Evolutionary conservation across 2,329 filamentous ascomycete species (phyloP), one percentile per base, ranked within the genome.

Genomic region (Phyllosticta paracitricarpa): DNA sequence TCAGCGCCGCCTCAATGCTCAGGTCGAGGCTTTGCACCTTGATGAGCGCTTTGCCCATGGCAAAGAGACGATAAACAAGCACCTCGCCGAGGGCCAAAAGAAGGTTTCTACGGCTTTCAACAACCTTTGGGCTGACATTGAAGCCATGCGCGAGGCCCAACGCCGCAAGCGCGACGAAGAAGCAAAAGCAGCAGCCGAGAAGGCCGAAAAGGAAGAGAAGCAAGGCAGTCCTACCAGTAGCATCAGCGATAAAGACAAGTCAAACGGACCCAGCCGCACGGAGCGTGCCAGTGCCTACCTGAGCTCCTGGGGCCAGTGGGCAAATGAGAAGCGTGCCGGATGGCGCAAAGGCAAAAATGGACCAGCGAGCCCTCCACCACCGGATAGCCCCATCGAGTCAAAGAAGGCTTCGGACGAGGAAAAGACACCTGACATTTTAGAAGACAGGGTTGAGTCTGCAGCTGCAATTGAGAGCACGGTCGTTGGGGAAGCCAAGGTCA

Each of bases 11-110:
- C 82, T 99, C 35, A 59, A 62, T 25, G 72, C 70, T 66, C 94
- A 97, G 75, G 89, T 99, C 57, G 89, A 93, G 66, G 93, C 97
- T 64, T 82, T 97, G 56, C 92, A 97, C 71, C 82, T 97, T 1
- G 94, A 99, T 71, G 94, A 97, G 71, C 85, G 89, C 8, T 85
- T 97, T 62, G 87, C 89, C 0, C 87, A 89, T 63, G 89, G 91
- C 8, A 84, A 86, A 60, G 94, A 97, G 72, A 89, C 87, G 0
- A 80, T 97, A 2, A 91, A 90, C n/a, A 87, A 92, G 63, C 92
- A 96, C 68, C 73, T 97, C n/a, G 89, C 89, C 3, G 90, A 88
- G 0, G 92, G 94, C 0, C 87, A 89, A 61, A 91, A 94, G 68
- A 95, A 93, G 76, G 89, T 96, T 0, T 91, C 88, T 22, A 88